Evolutionary conservation across 2,329 filamentous ascomycete genomes (phyloP), one percentile per base, ranked within the genome.

Genomic region (Fusarium paranaense): DNA sequence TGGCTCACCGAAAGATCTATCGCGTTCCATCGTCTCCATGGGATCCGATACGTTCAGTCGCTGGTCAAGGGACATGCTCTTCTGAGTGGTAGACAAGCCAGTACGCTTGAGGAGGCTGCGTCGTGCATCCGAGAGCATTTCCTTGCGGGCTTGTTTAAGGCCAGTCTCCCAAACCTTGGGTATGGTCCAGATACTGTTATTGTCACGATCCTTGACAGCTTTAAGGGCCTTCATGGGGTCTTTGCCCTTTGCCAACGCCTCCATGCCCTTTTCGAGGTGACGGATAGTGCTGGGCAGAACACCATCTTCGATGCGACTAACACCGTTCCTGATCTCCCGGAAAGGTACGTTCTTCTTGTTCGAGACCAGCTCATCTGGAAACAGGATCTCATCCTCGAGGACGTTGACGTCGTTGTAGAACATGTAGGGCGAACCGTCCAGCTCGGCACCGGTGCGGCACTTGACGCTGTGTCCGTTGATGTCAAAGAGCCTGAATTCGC

Each of bases 341-440:
- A 80, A 80, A 1, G 72, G 67, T 4, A 70, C 68, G 3, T 30
- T 75, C 8, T 71, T 45, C 18, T 54, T 78, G 2, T 70, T 56
- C 1, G 70, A 65, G 4, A 7, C 50, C 0, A 70, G 25, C 30
- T 80, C 79, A 6, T 80, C 73, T 0, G 78, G 78, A 11, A 80
- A 80, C 16, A 80, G 35, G 7, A 80, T 56, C 3, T 47, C 62
- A 10, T 80, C 79, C 45, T 80, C 78, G 4, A 50, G 67, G 2
- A 52, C 56, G 20, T 79, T 77, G 13, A 66, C 76, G 8, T 76
- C 52, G 62, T 74, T 80, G 56, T 80, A 80, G 62, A 80, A 80
- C 57, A 76, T 60, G 56, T 80, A 79, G 2, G 67, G 66, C 0
- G 59, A 64, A 4, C 32, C 13, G 6, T 47, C 54, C 11, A 72